Evolutionary conservation across 1,284 basidiomycete species (phyloP).

Genomic region (Rhodofomes roseus): DNA sequence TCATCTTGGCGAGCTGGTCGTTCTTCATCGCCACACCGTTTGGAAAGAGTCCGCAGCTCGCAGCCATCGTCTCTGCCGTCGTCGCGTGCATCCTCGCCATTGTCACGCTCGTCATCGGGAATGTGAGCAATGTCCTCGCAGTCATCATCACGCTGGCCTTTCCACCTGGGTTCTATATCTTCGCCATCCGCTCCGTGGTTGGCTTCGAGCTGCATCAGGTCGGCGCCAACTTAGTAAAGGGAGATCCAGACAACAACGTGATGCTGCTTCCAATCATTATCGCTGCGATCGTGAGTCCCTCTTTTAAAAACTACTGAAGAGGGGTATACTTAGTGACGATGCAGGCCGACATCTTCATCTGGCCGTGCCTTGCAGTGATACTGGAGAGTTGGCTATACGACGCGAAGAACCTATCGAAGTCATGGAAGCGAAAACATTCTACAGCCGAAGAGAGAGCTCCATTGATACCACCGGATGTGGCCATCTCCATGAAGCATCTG

Average conservation of each 20-base stretch:
- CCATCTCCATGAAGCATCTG: conserved; percentile 59
- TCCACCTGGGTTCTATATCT: conserved; percentile 72
- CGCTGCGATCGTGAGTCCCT: conserved; percentile 51
- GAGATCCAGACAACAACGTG: conserved; percentile 57
- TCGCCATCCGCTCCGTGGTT: conserved; percentile 61
- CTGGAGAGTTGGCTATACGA: conserved; percentile 64
- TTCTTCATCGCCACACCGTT: conserved; percentile 71
- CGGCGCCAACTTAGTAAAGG: conserved; percentile 46
- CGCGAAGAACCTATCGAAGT: conserved; percentile 35
- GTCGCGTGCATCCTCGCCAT: conserved; percentile 64
- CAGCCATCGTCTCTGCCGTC: conserved; percentile 65
- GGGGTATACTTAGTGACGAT: background rate
- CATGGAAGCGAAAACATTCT: conserved; percentile 11
- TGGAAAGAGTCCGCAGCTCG: conserved; percentile 68
- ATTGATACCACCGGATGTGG: conserved; percentile 37
- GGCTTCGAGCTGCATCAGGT: conserved; percentile 61
- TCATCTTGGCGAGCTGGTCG: conserved; percentile 66
- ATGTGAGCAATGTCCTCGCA: conserved; percentile 42
- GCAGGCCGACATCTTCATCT: conserved; percentile 67
- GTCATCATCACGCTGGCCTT: conserved; percentile 68
- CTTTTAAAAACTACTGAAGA: background rate
- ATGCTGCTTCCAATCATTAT: conserved; percentile 57
- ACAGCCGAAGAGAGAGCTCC: conserved; percentile 16
- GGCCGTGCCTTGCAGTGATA: conserved; percentile 59
- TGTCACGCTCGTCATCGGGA: conserved; percentile 54